Percentiles rank a stretch among this genome's conserved stretches.
phyloP scores from a whole-genome alignment of 1,284 basidiomycete species.

The Xanthoconium separans region DNA sequence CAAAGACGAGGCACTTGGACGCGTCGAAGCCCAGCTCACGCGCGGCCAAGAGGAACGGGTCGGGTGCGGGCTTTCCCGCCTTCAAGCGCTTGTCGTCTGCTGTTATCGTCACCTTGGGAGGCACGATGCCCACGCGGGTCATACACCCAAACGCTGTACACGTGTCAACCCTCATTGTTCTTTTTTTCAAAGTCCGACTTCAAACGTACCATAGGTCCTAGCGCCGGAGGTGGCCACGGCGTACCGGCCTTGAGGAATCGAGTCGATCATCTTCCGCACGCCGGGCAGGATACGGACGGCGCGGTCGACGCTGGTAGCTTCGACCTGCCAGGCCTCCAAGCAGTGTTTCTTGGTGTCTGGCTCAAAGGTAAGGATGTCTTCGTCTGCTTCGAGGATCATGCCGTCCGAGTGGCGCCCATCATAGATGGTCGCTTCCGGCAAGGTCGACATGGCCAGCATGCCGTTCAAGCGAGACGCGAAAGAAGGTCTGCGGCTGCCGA shows the following conservation, averaged over 20 bases:
- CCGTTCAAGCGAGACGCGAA: conserved; percentile 49
- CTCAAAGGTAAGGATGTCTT: conserved; percentile 34
- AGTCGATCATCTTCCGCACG: conserved; percentile 65
- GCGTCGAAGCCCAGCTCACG: conserved; percentile 66
- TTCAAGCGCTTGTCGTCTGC: conserved; percentile 73
- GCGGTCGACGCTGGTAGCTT: conserved; percentile 64
- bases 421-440: conserved; percentile 37
- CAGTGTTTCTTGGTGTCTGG: conserved; percentile 33
- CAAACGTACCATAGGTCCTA: conserved; percentile 63
- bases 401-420: conserved; percentile 40
- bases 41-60: conserved; percentile 76
- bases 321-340: conserved; percentile 54
- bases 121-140: conserved; percentile 69
- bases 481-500: conserved; percentile 46
- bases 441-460: conserved; percentile 44
- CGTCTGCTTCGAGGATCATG: conserved; percentile 39
- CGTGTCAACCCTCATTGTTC: background rate
- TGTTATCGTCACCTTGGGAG: conserved; percentile 74
- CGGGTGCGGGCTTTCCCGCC: conserved; percentile 67
- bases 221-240: conserved; percentile 79
- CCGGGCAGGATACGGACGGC: conserved; percentile 74
- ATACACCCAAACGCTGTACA: conserved; percentile 64
- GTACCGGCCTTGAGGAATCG: conserved; percentile 65
- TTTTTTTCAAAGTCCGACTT: background rate
- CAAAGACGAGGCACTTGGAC: conserved; percentile 65